Conservation (phyloP, 805 yeast species). For the Wickerhamiella spandovensis region DNA sequence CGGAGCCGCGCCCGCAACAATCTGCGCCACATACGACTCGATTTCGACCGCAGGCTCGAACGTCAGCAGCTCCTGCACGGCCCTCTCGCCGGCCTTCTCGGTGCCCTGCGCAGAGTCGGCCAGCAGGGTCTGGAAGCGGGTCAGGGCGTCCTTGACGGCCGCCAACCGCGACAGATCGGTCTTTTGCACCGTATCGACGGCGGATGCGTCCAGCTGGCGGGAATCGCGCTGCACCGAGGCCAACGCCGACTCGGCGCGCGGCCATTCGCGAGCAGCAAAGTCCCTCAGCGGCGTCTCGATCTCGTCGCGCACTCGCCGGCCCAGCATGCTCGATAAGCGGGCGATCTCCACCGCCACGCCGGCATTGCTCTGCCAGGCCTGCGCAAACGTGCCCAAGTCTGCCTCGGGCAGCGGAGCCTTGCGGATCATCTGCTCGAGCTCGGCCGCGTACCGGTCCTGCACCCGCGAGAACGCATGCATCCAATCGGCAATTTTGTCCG, state of each 20-base stretch:
- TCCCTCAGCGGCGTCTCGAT: constrained; percentile 27
- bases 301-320: constrained; percentile 28
- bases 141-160: constrained; percentile 50
- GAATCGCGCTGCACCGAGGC: constrained; percentile 1
- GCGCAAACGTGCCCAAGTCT: constrained; percentile 21
- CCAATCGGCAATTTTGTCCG: constrained; percentile 49
- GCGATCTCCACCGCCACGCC: constrained; percentile 21
- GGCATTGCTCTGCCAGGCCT: constrained; percentile 19
- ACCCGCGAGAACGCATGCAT: constrained; percentile 40
- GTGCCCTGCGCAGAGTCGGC: constrained; percentile 38
- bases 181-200: constrained; percentile 42
- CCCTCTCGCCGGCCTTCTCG: constrained; percentile 42
- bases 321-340: constrained; percentile 22
- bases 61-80: constrained; percentile 51
- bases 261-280: constrained; percentile 26
- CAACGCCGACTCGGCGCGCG: constrained; percentile 20
- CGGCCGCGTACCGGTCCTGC: constrained; percentile 35
- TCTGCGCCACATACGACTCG: constrained; percentile 35
- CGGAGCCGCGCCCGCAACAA: constrained; percentile 18
- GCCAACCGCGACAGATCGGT: constrained; percentile 34
- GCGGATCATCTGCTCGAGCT: constrained; percentile 26
- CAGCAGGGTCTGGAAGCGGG: constrained; percentile 49
- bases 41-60: constrained; percentile 52
- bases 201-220: constrained; percentile 26
- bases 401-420: constrained; percentile 11